Evolutionary conservation across 1,284 basidiomycete species (phyloP).

Genomic region (Fomitopsis palustris): DNA sequence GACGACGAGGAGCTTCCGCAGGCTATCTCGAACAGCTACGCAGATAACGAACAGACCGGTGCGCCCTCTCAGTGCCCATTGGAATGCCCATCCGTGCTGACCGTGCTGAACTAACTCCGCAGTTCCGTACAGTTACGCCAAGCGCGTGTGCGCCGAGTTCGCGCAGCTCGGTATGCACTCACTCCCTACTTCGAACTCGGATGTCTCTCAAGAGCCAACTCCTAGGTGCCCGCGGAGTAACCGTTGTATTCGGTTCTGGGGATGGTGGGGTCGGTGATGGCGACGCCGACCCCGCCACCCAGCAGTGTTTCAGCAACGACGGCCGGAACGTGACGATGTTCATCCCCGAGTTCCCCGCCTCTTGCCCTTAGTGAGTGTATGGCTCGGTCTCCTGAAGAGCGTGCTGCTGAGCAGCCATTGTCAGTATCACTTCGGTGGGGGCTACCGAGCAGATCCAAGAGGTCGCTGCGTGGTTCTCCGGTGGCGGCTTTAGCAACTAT

Average conservation of each 20-base stretch:
- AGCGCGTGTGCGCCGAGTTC: slow-evolving; percentile 59
- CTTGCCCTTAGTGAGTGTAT: slow-evolving; percentile 42
- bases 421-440: slow-evolving; percentile 56
- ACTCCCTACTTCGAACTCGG: background rate
- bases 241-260: slow-evolving; percentile 61
- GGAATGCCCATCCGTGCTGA: no score
- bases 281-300: slow-evolving; percentile 42
- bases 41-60: slow-evolving; percentile 68
- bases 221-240: slow-evolving; percentile 59
- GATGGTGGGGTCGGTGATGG: slow-evolving; percentile 71
- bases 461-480: slow-evolving; percentile 52
- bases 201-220: background rate
- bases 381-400: background rate
- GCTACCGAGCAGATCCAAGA: slow-evolving; percentile 58
- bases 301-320: slow-evolving; percentile 57
- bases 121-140: slow-evolving; percentile 63
- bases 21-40: slow-evolving; percentile 63
- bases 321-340: slow-evolving; percentile 52
- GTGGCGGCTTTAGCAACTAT: slow-evolving; percentile 64
- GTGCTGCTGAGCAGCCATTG: background rate
- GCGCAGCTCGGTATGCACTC: slow-evolving; percentile 49
- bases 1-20: slow-evolving; percentile 40
- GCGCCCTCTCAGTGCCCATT: slow-evolving; percentile 5
- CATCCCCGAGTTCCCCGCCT: slow-evolving; percentile 58
- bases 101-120: background rate